phyloP scores from a whole-genome alignment of 305 asterid genomes.

The Rubia tinctorum region DNA sequence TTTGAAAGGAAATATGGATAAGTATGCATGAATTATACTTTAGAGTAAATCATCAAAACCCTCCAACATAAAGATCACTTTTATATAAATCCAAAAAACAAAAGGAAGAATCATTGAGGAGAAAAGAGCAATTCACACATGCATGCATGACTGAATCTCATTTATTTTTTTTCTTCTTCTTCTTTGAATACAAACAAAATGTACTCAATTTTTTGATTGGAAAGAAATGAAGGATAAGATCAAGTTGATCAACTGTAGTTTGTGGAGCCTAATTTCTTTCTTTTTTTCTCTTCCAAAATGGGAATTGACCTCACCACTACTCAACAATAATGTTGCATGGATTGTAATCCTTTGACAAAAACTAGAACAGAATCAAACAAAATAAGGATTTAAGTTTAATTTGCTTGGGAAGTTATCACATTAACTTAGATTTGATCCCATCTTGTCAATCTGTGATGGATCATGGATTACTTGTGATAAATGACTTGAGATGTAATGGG shows the following conservation, averaged over 20 bases:
- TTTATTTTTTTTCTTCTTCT: neutral
- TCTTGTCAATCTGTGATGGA: neutral
- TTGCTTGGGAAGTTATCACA: neutral
- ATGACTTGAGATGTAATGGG: neutral
- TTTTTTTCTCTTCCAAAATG: neutral
- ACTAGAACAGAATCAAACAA: neutral
- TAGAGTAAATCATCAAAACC: neutral
- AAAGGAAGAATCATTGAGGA: neutral
- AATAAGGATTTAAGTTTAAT: neutral
- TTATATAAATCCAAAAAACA: neutral
- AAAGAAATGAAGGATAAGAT: slow-evolving; percentile 14
- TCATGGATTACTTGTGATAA: neutral
- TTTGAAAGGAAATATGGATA: neutral
- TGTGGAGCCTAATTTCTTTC: slow-evolving; percentile 8
- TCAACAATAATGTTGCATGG: neutral
- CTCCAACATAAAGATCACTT: neutral
- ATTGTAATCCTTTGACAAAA: neutral
- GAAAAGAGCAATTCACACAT: neutral
- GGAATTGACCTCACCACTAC: slow-evolving; percentile 42
- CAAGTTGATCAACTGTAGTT: neutral
- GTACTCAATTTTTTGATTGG: neutral
- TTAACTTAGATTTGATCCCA: neutral
- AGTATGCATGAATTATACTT: neutral
- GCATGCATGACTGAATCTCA: slow-evolving; percentile 4
- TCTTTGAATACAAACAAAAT: slow-evolving; percentile 1